Conservation (phyloP, 176 grass and related monocot genomes). For the Raddia guianensis region DNA sequence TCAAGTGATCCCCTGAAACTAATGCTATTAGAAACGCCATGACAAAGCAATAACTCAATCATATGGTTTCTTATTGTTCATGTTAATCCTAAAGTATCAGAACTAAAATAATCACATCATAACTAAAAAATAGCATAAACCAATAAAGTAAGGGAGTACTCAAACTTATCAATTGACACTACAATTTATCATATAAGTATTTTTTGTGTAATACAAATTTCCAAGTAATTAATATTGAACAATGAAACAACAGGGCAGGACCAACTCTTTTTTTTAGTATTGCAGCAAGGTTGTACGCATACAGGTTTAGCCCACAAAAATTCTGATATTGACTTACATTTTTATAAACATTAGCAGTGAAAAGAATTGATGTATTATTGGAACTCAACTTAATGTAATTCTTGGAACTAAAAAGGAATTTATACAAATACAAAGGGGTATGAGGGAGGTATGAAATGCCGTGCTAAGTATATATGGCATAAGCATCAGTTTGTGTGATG, state of each 20-base stretch:
- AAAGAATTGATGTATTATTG: background rate
- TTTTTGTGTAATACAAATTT: background rate
- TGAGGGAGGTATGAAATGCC: slow-evolving; percentile 27
- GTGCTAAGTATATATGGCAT: slow-evolving; percentile 3
- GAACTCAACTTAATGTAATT: background rate
- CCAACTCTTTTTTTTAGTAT: background rate
- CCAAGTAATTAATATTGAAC: background rate
- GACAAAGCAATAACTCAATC: slow-evolving; percentile 1
- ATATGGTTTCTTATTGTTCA: slow-evolving; percentile 25
- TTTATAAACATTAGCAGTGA: background rate
- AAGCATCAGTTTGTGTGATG: slow-evolving; percentile 7
- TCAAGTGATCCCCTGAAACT: slow-evolving; percentile 78
- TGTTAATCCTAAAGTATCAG: slow-evolving; percentile 5
- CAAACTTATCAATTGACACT: slow-evolving; percentile 2
- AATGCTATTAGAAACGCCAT: slow-evolving; percentile 36
- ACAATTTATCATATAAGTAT: background rate
- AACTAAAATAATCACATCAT: slow-evolving; percentile 18
- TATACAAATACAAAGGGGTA: slow-evolving; percentile 17
- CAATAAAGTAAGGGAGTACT: slow-evolving; percentile 1
- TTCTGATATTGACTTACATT: background rate
- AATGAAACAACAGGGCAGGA: background rate
- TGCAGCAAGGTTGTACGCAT: background rate
- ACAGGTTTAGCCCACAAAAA: background rate
- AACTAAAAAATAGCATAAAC: slow-evolving; percentile 4
- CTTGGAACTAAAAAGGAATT: slow-evolving; percentile 4